Evolutionary conservation across 2,329 filamentous ascomycete species (phyloP).

Genomic region (Exophiala spinifera): DNA sequence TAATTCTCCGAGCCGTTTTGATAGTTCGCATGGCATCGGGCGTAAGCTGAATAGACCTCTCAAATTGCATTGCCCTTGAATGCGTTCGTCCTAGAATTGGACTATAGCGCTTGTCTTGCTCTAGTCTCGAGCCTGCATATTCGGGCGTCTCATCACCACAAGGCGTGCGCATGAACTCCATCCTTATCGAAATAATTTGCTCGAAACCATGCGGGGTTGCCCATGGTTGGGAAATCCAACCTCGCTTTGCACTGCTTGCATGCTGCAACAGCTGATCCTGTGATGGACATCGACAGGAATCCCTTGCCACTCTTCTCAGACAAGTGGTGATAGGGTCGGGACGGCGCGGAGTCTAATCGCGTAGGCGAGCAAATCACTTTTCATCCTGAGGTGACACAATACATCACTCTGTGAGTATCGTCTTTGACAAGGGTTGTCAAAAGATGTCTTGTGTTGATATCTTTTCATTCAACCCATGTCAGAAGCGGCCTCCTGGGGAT

Average conservation of each 20-base stretch:
- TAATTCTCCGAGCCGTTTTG: conserved; percentile 1
- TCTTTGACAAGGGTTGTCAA: background rate
- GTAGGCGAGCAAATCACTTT: conserved; percentile 1
- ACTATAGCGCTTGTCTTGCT: background rate
- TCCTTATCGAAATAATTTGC: no score
- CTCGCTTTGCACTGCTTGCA: background rate
- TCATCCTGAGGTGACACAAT: background rate
- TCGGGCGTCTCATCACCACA: background rate
- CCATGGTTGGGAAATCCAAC: background rate
- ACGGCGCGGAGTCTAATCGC: background rate
- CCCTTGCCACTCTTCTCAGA: background rate
- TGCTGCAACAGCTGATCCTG: background rate
- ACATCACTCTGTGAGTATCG: background rate
- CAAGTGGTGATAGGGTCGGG: background rate
- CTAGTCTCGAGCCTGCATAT: background rate
- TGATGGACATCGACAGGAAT: background rate
- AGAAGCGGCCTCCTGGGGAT: background rate
- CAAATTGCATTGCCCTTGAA: background rate
- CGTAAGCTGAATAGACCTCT: background rate
- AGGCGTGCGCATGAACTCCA: no score
- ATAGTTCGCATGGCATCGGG: background rate
- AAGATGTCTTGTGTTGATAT: background rate
- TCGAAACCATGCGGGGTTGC: background rate
- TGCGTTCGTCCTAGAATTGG: background rate
- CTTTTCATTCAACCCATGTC: conserved; percentile 2